Evolutionary conservation across 2,329 filamentous ascomycete species (phyloP).

Genomic region (Anisogramma anomala): DNA sequence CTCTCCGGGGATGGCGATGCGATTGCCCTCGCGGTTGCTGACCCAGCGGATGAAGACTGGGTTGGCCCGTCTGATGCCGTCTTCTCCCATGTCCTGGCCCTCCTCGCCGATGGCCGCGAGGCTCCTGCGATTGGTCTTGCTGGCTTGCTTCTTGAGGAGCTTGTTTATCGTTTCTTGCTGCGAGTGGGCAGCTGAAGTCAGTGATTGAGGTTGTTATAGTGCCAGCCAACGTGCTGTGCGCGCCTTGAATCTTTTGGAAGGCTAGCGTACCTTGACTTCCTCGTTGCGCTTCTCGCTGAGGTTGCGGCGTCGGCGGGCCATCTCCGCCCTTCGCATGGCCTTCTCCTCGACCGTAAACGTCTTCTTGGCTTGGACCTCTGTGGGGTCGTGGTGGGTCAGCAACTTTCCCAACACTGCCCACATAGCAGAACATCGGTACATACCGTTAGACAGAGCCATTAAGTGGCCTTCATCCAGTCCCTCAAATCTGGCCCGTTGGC

Average conservation of each 20-base stretch:
- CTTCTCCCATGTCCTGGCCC: conserved; percentile 27
- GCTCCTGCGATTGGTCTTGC: conserved; percentile 53
- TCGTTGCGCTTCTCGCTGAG: conserved; percentile 54
- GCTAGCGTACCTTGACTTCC: conserved; percentile 44
- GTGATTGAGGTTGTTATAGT: neutral
- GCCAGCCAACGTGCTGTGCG: neutral
- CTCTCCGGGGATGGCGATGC: conserved; percentile 54
- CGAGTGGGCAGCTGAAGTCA: neutral
- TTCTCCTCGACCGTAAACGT: conserved; percentile 49
- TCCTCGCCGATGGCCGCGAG: conserved; percentile 35
- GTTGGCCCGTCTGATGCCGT: conserved; percentile 34
- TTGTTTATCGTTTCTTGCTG: conserved; percentile 70
- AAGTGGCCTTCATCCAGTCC: conserved; percentile 39
- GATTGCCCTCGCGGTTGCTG: conserved; percentile 52
- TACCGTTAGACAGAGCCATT: conserved; percentile 51
- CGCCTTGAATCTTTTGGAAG: neutral
- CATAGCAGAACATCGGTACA: conserved; percentile 14
- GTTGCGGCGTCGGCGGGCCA: conserved; percentile 49
- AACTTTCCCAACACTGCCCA: neutral
- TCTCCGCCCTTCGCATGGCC: conserved; percentile 50
- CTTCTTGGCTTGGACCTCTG: conserved; percentile 55
- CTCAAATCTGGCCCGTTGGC: conserved; percentile 48
- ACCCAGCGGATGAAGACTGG: conserved; percentile 60
- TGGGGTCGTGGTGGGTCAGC: conserved; percentile 4
- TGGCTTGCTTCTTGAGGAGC: conserved; percentile 73